Base-by-base conservation (phyloP, 176 grass and related monocot species). In the Melocanna baccifera region DNA sequence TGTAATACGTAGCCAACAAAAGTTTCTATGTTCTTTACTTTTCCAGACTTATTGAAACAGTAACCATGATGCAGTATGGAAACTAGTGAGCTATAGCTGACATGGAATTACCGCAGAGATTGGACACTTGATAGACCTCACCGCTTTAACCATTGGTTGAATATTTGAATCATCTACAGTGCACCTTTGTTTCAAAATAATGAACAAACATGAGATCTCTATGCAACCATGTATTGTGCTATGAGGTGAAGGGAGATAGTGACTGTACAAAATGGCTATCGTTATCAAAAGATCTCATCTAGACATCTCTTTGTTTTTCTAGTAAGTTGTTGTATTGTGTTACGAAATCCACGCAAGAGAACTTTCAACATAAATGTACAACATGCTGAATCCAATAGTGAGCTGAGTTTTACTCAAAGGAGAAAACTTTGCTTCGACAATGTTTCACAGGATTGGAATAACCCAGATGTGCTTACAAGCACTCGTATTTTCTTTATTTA, bases 161-260 rank as follows among this genome's bases (percentile, higher is more conserved):
- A 72, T 48, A 28, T 39, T 15, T 69, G 26, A 61, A 62, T 40
- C 16, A 68, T 67, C 4, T 4, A 41, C 13, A 41, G 41, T 83
- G 62, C 32, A 58, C 29, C 9, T 69, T 81, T 63, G 41, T 40
- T 85, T 80, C 19, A 30, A 69, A 75, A 85, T 30, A 75, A 75
- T 69, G 82, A 75, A 16, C 22, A 79, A 67, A 56, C 7, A 62
- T 71, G 8, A 19, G 63, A 86, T 76, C 22, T 77, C 53, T 39
- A 46, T 22, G 16, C 16, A 5, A 22, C 6, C 56, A 57, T 57
- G 67, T 83, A 56, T 12, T 62, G n/a, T 12, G 23, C 22, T 86
- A 36, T 71, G 28, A 77, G 53, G n/a, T 62, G 59, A 84, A 71
- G 28, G 51, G 41, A 23, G 48, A 12, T 48, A 47, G 43, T 75